A percentile compares a stretch with the other conserved stretches of the same genome.
These are phyloP conservation scores for Tylopilus sp. DNA, from an alignment of 768 basidiomycete species.

Conservation along the genomic window DNA sequence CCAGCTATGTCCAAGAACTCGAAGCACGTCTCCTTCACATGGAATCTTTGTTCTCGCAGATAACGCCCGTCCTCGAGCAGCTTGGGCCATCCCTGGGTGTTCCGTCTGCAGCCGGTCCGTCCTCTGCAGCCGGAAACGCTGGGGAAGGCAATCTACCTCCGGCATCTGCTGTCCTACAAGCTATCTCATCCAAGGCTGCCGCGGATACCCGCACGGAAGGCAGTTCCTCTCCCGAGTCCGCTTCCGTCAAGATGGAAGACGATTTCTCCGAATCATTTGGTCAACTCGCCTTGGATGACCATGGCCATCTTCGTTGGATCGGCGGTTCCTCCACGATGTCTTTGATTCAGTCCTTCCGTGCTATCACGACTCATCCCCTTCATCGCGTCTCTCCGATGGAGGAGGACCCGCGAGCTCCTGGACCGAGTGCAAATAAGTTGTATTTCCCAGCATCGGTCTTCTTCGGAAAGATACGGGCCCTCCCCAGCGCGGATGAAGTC, in stretches of 20 bases:
- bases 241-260: slow-evolving; percentile 45
- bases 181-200: slow-evolving; percentile 37
- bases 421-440: slow-evolving; percentile 77
- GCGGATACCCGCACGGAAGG: slow-evolving; percentile 34
- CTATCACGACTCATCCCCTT: slow-evolving; percentile 67
- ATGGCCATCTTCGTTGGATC: slow-evolving; percentile 90
- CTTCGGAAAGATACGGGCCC: slow-evolving; percentile 80
- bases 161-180: slow-evolving; percentile 31
- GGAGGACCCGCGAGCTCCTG: slow-evolving; percentile 75
- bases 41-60: slow-evolving; percentile 82
- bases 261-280: slow-evolving; percentile 85
- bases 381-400: slow-evolving; percentile 82
- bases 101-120: slow-evolving; percentile 35
- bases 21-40: slow-evolving; percentile 85
- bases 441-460: slow-evolving; percentile 88
- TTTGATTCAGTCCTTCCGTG: slow-evolving; percentile 82
- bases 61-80: slow-evolving; percentile 75
- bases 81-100: slow-evolving; percentile 53
- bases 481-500: slow-evolving; percentile 81
- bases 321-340: slow-evolving; percentile 92
- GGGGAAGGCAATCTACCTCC: slow-evolving; percentile 20
- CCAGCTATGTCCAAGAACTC: slow-evolving; percentile 87
- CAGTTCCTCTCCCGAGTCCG: slow-evolving; percentile 32
- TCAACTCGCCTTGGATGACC: slow-evolving; percentile 84
- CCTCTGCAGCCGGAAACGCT: slow-evolving; percentile 17